Conservation (phyloP, 2,329 filamentous ascomycete genomes). For the Tympanopsis confertula region DNA sequence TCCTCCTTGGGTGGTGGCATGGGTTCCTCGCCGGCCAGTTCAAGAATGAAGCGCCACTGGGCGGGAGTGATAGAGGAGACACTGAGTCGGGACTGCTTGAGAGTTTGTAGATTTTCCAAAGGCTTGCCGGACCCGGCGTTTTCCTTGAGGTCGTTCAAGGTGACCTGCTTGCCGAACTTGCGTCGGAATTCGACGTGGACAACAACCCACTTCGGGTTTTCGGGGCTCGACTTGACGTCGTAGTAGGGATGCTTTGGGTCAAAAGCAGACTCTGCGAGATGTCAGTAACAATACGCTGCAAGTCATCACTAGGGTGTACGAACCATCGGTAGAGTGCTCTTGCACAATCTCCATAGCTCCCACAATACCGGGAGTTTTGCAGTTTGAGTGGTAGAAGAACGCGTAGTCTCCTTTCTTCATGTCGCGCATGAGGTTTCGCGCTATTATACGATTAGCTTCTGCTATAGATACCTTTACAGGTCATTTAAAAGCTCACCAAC, state of each 20-base stretch:
- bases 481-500: constrained; percentile 19
- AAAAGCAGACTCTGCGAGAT: constrained; percentile 49
- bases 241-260: constrained; percentile 69
- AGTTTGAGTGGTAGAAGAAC: constrained; percentile 96
- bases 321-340: constrained; percentile 71
- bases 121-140: constrained; percentile 41
- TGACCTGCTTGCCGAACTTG: constrained; percentile 65
- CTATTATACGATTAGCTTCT: constrained; percentile 29
- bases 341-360: constrained; percentile 81
- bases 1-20: too few relatives aligned
- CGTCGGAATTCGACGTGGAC: constrained; percentile 80
- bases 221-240: constrained; percentile 61
- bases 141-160: constrained; percentile 59
- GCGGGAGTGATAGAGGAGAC: constrained; percentile 39
- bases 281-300: constrained; percentile 9
- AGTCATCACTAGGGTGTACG: constrained; percentile 15
- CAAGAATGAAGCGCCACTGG: constrained; percentile 34
- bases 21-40: constrained; percentile 20
- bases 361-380: constrained; percentile 76
- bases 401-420: constrained; percentile 89
- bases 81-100: constrained; percentile 73
- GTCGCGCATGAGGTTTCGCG: constrained; percentile 76
- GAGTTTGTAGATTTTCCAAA: constrained; percentile 67
- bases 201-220: constrained; percentile 71
- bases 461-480: constrained; percentile 2